Evolutionary conservation across 2,329 filamentous ascomycete species (phyloP).

Genomic region (Calonectria hawksworthii): DNA sequence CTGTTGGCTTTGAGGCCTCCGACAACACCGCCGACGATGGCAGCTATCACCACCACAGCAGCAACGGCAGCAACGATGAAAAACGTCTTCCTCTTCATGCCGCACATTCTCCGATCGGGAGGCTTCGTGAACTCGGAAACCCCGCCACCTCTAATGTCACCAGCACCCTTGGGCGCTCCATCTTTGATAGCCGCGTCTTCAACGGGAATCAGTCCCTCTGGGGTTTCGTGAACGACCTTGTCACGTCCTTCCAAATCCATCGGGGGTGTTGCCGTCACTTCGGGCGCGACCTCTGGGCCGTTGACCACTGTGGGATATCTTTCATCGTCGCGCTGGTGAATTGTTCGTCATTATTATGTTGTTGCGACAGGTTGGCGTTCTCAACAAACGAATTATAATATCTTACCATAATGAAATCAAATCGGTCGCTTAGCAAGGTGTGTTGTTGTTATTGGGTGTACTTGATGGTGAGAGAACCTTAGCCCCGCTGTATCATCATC

Average conservation of each 20-base stretch:
- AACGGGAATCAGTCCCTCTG: slow-evolving; percentile 34
- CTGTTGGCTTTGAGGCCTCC: slow-evolving; percentile 27
- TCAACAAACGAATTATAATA: not conserved
- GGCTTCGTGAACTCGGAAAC: not conserved
- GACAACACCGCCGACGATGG: slow-evolving; percentile 35
- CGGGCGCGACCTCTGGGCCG: slow-evolving; percentile 15
- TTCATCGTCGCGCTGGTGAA: slow-evolving; percentile 35
- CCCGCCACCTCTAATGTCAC: slow-evolving; percentile 20
- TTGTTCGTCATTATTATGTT: not conserved
- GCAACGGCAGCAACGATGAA: slow-evolving; percentile 31
- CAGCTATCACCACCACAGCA: slow-evolving; percentile 32
- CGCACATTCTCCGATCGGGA: slow-evolving; percentile 24
- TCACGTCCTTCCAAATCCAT: slow-evolving; percentile 25
- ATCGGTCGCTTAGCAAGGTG: not conserved
- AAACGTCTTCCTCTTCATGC: slow-evolving; percentile 35
- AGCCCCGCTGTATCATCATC: not conserved
- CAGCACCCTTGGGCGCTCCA: slow-evolving; percentile 1
- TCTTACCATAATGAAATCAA: not conserved
- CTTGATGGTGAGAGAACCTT: not conserved
- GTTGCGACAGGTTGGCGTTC: not conserved
- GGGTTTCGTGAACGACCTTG: slow-evolving; percentile 22
- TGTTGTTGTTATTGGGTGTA: not conserved
- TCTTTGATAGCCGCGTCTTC: slow-evolving; percentile 25
- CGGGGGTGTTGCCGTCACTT: not conserved
- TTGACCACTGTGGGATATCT: slow-evolving; percentile 34